A percentile compares a stretch with the other conserved stretches of the same genome.
These are phyloP conservation scores for Kentomonas sorsogonicus DNA, from an alignment of 208 protist genomes.

Conservation along the genomic window DNA sequence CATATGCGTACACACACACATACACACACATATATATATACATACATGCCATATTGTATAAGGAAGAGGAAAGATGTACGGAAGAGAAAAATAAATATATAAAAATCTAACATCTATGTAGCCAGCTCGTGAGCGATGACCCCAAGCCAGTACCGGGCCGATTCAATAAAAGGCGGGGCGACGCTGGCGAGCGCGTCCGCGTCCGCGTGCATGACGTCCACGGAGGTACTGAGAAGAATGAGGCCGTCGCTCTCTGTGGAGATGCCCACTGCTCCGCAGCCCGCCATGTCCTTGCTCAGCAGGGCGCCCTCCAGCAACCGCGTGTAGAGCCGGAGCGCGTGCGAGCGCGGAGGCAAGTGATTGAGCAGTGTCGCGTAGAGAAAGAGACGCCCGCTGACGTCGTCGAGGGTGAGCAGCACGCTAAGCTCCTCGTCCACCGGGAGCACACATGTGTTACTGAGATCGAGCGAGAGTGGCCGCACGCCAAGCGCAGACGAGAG, in stretches of 20 bases:
- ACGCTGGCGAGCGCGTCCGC: conserved; percentile 36
- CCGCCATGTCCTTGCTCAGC: conserved; percentile 74
- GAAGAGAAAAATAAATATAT: not conserved
- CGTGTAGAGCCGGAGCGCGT: conserved; percentile 58
- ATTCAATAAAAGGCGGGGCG: conserved; percentile 42
- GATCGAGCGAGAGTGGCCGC: conserved; percentile 35
- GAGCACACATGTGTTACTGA: conserved; percentile 65
- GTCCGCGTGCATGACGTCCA: conserved; percentile 51
- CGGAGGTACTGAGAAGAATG: conserved; percentile 62
- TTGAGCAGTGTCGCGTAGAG: conserved; percentile 72
- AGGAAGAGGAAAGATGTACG: conserved; percentile 5
- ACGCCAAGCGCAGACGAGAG: conserved; percentile 26
- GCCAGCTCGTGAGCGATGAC: not conserved
- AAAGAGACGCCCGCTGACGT: conserved; percentile 53
- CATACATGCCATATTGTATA: not conserved
- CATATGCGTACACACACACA: no score
- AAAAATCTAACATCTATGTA: not conserved
- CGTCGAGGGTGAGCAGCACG: conserved; percentile 72
- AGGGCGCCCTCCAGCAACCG: conserved; percentile 64
- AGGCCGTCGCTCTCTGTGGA: conserved; percentile 54
- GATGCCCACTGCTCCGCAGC: conserved; percentile 66
- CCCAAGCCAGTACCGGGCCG: conserved; percentile 34
- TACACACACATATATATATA: no score
- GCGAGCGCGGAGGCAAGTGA: conserved; percentile 32
- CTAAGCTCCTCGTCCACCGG: conserved; percentile 25